phyloP scores from a whole-genome alignment of 495 filamentous ascomycete genomes.

The Aspergillus wentii region DNA sequence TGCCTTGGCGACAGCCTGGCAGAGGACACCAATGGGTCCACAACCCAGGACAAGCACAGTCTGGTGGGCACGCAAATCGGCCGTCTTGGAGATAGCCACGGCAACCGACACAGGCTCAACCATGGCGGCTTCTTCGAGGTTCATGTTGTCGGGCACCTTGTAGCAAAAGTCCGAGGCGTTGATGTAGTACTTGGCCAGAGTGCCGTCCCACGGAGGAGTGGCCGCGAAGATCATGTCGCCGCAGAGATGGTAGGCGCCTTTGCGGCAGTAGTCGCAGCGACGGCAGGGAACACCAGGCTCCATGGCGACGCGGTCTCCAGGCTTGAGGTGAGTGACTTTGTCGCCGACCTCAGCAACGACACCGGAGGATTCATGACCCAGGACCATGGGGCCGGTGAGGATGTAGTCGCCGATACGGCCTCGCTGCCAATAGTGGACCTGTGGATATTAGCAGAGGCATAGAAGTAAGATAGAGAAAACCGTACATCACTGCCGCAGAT shows the following conservation, averaged over 20 bases:
- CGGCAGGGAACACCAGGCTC: slow-evolving; percentile 75
- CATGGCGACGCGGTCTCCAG: slow-evolving; percentile 65
- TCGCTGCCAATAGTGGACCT: slow-evolving; percentile 46
- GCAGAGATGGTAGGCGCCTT: slow-evolving; percentile 74
- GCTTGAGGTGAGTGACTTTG: slow-evolving; percentile 30
- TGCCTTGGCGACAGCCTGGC: slow-evolving; percentile 63
- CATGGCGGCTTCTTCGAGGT: slow-evolving; percentile 71
- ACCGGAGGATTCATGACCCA: slow-evolving; percentile 65
- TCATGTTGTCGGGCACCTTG: slow-evolving; percentile 62
- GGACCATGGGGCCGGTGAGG: slow-evolving; percentile 40
- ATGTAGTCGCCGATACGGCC: slow-evolving; percentile 39
- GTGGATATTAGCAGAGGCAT: not conserved
- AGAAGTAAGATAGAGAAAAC: not conserved
- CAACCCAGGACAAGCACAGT: slow-evolving; percentile 74
- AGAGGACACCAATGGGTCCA: slow-evolving; percentile 75
- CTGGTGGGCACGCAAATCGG: slow-evolving; percentile 58
- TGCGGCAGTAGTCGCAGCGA: slow-evolving; percentile 58
- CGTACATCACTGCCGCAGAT: slow-evolving; percentile 73
- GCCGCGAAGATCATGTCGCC: slow-evolving; percentile 70
- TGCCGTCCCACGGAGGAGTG: slow-evolving; percentile 66
- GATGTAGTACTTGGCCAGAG: slow-evolving; percentile 67
- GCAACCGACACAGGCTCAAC: slow-evolving; percentile 78
- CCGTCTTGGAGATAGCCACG: slow-evolving; percentile 68
- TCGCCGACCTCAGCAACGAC: slow-evolving; percentile 52
- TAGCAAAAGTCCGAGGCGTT: slow-evolving; percentile 76